A percentile compares a stretch with the other conserved stretches of the same genome.
Evolutionary conservation across 108 stramenopile species (phyloP).

Genomic region (Nannochloropsis granulata): DNA sequence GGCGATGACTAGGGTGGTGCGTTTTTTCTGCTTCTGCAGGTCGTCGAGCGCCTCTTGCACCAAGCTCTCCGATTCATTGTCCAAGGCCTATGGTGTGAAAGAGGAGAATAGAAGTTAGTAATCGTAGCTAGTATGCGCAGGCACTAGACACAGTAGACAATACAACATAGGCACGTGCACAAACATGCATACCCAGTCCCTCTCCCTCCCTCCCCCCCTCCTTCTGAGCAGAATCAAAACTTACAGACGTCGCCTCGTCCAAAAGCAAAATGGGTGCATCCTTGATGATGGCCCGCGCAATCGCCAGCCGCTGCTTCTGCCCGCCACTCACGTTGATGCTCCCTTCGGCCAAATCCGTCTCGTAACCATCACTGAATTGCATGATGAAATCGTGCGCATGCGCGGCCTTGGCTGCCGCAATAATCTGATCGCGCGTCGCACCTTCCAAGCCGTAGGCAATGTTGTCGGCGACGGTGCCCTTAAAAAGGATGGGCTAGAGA

Average conservation of each 20-base stretch:
- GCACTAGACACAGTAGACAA: no score
- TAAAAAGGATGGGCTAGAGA: not conserved
- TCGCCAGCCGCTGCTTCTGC: constrained; percentile 46
- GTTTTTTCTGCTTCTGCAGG: constrained; percentile 11
- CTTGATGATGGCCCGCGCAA: constrained; percentile 53
- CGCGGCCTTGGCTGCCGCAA: constrained; percentile 20
- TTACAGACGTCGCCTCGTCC: constrained; percentile 54
- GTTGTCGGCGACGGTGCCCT: constrained; percentile 22
- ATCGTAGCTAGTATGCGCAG: no score
- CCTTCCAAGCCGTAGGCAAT: constrained; percentile 18
- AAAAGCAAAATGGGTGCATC: constrained; percentile 58
- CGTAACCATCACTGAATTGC: constrained; percentile 36
- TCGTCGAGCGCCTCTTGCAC: constrained; percentile 42
- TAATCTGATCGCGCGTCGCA: constrained; percentile 40
- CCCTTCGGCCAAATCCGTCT: constrained; percentile 50
- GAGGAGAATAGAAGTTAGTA: no score
- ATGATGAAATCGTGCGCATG: constrained; percentile 38
- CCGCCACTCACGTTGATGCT: no score
- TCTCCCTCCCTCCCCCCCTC: no score
- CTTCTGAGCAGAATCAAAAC: not conserved
- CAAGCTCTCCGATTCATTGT: constrained; percentile 47
- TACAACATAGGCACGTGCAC: no score
- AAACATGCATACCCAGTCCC: no score
- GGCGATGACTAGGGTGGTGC: constrained; percentile 34
- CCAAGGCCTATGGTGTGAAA: constrained; percentile 42